phyloP scores from a whole-genome alignment of 306 rosid species.

The Cicer bijugum region DNA sequence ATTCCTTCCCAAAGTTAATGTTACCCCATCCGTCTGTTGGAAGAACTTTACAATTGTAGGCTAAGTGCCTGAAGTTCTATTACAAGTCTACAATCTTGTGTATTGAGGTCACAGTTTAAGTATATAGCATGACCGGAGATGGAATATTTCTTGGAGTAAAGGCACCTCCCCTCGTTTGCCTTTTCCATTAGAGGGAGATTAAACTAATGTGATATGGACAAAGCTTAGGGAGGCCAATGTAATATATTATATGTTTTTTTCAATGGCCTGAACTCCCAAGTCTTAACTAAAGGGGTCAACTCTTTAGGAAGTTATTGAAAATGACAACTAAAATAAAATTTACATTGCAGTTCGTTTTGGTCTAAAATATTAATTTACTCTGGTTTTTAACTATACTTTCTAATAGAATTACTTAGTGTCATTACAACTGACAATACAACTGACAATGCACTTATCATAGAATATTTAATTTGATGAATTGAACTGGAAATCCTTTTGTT shows the following conservation, averaged over 20 bases:
- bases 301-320: neutral
- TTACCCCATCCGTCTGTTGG: neutral
- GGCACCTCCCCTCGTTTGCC: neutral
- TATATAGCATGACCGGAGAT: no score
- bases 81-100: no score
- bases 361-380: neutral
- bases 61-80: no score
- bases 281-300: slow-evolving; percentile 18
- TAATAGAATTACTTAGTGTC: slow-evolving; percentile 17
- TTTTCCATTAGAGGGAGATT: neutral
- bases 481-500: slow-evolving; percentile 29
- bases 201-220: neutral
- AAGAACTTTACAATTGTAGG: no score
- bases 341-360: slow-evolving; percentile 1
- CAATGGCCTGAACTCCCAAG: neutral
- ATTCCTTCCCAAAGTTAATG: neutral
- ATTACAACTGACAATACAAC: neutral
- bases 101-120: no score
- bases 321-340: neutral
- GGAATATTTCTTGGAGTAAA: no score
- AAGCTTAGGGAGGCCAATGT: neutral
- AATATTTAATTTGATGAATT: slow-evolving; percentile 35
- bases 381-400: neutral
- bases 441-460: neutral
- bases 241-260: slow-evolving; percentile 8